Evolutionary conservation across 371 early-diverging fungal species (phyloP).

Genomic region (Mortierella sp.): DNA sequence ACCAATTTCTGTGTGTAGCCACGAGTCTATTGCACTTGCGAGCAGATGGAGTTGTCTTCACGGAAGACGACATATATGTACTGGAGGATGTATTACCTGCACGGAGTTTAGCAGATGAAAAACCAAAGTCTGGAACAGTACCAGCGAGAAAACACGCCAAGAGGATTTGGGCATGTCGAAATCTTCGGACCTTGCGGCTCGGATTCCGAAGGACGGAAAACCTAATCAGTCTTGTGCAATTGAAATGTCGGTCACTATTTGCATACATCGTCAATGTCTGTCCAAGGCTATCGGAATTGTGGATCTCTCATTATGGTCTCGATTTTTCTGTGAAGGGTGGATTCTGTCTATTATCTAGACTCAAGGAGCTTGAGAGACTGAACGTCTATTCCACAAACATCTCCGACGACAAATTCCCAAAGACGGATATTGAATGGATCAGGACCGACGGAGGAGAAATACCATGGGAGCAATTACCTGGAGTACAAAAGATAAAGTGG

Average conservation of each 20-base stretch:
- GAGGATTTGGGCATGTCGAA: conserved; percentile 1
- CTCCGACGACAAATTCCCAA: neutral
- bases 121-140: neutral
- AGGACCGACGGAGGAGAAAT: neutral
- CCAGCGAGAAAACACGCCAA: neutral
- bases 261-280: neutral
- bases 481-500: conserved; percentile 4
- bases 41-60: neutral
- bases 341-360: neutral
- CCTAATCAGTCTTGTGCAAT: neutral
- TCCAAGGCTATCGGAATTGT: neutral
- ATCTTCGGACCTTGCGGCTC: neutral
- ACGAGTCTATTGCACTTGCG: neutral
- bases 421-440: neutral
- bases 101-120: neutral
- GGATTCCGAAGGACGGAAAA: neutral
- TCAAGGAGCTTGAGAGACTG: neutral
- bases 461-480: neutral
- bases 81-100: neutral
- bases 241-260: neutral
- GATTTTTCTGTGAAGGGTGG: neutral
- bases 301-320: neutral
- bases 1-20: neutral
- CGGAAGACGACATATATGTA: neutral
- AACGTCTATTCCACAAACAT: neutral